A percentile compares a stretch with the other conserved stretches of the same genome.
Conservation (phyloP, 257 asterid genomes). For the Lavandula angustifolia region DNA sequence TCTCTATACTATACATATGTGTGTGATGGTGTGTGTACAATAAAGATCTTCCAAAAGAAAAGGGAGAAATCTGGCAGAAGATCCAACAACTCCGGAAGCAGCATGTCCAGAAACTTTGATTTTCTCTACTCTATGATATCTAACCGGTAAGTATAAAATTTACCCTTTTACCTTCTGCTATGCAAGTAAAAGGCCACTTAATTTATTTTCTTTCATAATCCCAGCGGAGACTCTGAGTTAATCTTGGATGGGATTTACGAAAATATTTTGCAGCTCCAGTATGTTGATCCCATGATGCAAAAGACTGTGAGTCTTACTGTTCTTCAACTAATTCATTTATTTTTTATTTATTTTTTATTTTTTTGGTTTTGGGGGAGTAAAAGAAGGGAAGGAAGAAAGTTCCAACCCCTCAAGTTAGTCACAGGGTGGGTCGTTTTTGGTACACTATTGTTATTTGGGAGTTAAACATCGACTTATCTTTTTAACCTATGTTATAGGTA, state of each 20-base stretch:
- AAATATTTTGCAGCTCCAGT: conserved; percentile 74
- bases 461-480: conserved; percentile 1
- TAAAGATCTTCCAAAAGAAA: conserved; percentile 84
- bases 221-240: conserved; percentile 91
- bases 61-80: conserved; percentile 55
- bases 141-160: conserved; percentile 57
- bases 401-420: background rate
- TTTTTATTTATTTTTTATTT: background rate
- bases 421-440: conserved; percentile 11
- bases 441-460: background rate
- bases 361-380: background rate
- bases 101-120: conserved; percentile 60
- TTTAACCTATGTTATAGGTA: conserved; percentile 50
- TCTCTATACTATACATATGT: background rate
- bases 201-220: conserved; percentile 29
- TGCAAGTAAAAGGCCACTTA: conserved; percentile 31
- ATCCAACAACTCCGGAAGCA: conserved; percentile 42
- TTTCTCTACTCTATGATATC: conserved; percentile 74
- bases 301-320: conserved; percentile 71
- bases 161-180: conserved; percentile 22
- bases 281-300: conserved; percentile 88
- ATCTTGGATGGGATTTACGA: conserved; percentile 90
- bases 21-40: background rate
- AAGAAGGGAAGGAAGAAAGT: background rate
- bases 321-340: background rate